Evolutionary conservation across 139 green algal species (phyloP), one percentile per base, ranked within the genome.

Genomic region (Coccomyxa sp.): DNA sequence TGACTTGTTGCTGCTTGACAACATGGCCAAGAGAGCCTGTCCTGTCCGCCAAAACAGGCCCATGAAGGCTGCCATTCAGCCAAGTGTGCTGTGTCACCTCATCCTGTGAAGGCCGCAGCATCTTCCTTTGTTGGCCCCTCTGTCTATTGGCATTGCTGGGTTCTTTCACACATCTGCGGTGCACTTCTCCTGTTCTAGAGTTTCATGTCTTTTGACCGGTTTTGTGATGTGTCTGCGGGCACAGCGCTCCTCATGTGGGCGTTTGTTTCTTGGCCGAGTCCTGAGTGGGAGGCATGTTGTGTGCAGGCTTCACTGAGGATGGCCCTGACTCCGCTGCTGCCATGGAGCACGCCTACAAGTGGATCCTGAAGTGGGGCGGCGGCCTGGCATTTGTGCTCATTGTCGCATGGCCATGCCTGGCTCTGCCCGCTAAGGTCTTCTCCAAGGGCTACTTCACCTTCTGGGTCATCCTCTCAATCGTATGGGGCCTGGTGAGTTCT

Each of bases 401-500:
- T 71, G 60, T 92, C 59, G 12, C 94, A 27, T 96, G 92, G 92
- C 92, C 92, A 17, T 27, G 89, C 18, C 85, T 95, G 18, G 89
- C 92, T 0, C 88, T 96, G n/a, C 90, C 91, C 18, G 92, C 92
- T 13, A 80, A 82, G 28, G 90, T 93, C 30, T 96, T 95, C 87
- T 87, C 25, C 80, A 79, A 92, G 79, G 81, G 90, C 31, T 95
- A 95, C 85, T 95, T 95, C 86, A 90, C 80, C 38, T 91, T 95
- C 78, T 95, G 92, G 92, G 92, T 92, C 18, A 79, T 91, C n/a
- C 86, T 95, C n/a, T 89, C 89, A 58, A 86, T 95, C 1, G 89
- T 85, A 17, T 95, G 87, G 88, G 89, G 75, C 4, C 38, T 82
- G 23, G 30, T 77, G 27, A 25, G 45, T 23, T 1, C 57, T 81